Evolutionary conservation across 176 grass and related monocot genomes (phyloP), one percentile per base, ranked within the genome.

Genomic region (Ensete glaucum): DNA sequence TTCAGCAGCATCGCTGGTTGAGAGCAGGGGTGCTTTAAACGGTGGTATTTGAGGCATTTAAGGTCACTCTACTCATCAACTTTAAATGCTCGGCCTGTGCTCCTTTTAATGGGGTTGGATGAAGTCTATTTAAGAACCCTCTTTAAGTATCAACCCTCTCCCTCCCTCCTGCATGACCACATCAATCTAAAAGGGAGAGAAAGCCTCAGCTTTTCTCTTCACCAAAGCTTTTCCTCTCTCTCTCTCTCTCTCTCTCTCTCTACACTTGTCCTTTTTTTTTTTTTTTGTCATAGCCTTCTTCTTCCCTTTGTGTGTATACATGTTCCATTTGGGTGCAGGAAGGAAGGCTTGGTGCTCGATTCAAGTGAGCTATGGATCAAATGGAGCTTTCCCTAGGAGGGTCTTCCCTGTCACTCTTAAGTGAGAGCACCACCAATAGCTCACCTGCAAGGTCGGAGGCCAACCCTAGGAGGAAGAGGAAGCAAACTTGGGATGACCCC

Each of bases 1-100:
- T 34, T 34, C 3, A 29, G 29, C 29, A 34, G 29, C 29, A 34
- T 34, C 29, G 29, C 3, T 34, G 0, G 4, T 34, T 34, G 3
- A n/a, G 0, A 34, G 29, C 29, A 34, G 3, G 29, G 81, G 77
- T 25, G 56, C 79, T 77, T 83, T 92, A 68, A 97, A 93, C 90
- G 84, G 88, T 70, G 68, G 66, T 78, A 93, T 90, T 88, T 92
- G 85, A 76, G 83, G 86, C 93, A 97, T 90, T 93, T 93, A 93
- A 93, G 85, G 82, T 85, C 85, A 81, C 65, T 90, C 93, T 88
- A 87, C 90, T 90, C 29, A 82, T 90, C 86, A 85, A 90, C 34
- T 78, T 80, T 93, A 93, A 62, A 90, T 93, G 90, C 81, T 62
- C 50, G 68, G 81, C 79, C 90, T 86, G 82, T 55, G 86, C 81